Percentiles rank a stretch among this genome's conserved stretches.
These are phyloP conservation scores for Chaetomium globosum DNA, from an alignment of 2,329 filamentous ascomycete species.

Conservation along the genomic window DNA sequence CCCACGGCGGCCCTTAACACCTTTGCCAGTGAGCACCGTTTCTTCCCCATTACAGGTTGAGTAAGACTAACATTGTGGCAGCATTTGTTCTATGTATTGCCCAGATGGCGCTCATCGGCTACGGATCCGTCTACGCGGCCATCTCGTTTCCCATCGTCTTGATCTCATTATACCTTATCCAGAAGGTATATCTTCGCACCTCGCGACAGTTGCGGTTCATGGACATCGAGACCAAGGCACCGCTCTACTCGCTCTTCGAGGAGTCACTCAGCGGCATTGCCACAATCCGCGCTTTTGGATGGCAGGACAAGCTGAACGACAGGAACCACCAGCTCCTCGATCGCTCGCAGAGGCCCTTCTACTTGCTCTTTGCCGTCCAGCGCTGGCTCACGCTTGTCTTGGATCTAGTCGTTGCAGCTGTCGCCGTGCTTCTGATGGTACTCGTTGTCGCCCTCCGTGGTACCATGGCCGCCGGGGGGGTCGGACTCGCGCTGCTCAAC, in stretches of 20 bases:
- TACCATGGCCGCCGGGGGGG: conserved; percentile 38
- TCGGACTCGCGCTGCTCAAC: conserved; percentile 42
- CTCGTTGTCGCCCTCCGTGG: conserved; percentile 43
- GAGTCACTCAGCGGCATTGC: conserved; percentile 52
- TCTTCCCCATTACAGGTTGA: not conserved
- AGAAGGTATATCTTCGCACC: conserved; percentile 55
- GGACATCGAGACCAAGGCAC: conserved; percentile 56
- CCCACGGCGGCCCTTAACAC: conserved; percentile 38
- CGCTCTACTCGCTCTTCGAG: conserved; percentile 53
- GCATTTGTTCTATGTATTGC: conserved; percentile 42
- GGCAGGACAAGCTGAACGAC: conserved; percentile 49
- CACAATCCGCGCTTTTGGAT: conserved; percentile 59
- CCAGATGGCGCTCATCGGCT: conserved; percentile 50
- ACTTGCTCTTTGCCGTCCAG: conserved; percentile 60
- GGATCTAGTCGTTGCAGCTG: conserved; percentile 44
- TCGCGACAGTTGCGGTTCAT: conserved; percentile 56
- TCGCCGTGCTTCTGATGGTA: conserved; percentile 44
- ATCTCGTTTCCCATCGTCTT: conserved; percentile 49
- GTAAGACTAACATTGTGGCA: conserved; percentile 9
- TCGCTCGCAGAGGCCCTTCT: conserved; percentile 58
- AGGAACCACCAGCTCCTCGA: conserved; percentile 55
- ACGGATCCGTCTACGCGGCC: conserved; percentile 49
- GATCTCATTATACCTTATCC: conserved; percentile 42
- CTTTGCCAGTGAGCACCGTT: conserved; percentile 31
- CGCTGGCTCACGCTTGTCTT: conserved; percentile 53